Evolutionary conservation across 75 land plant species (phyloP).

Genomic region (Pseudotsuga menziesii): DNA sequence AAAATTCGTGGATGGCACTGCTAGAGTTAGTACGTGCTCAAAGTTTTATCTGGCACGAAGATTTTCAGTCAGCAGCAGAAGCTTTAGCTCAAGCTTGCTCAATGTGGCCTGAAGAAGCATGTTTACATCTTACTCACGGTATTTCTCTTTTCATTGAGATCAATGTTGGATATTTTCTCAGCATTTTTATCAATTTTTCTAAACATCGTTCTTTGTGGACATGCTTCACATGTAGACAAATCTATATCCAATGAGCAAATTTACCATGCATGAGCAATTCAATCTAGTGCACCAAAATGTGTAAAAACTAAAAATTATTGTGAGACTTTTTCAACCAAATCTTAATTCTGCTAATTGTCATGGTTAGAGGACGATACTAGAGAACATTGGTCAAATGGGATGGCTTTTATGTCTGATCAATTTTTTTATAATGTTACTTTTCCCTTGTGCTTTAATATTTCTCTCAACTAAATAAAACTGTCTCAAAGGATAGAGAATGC

Average conservation of each 20-base stretch:
- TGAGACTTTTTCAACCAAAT: not conserved
- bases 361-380: not conserved
- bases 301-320: not conserved
- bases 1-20: slow-evolving; percentile 51
- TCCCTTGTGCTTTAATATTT: no score
- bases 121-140: slow-evolving; percentile 74
- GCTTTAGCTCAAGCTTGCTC: slow-evolving; percentile 48
- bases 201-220: not conserved
- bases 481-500: not conserved
- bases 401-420: not conserved
- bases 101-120: slow-evolving; percentile 29
- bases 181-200: not conserved
- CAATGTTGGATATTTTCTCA: not conserved
- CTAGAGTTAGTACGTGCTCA: slow-evolving; percentile 39
- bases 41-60: slow-evolving; percentile 28
- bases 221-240: not conserved
- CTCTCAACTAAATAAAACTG: not conserved
- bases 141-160: slow-evolving; percentile 13
- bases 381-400: not conserved
- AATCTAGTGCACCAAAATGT: not conserved
- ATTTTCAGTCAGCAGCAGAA: slow-evolving; percentile 50
- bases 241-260: not conserved
- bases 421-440: no score
- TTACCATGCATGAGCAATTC: not conserved
- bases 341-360: slow-evolving; percentile 1